Evolutionary conservation across 495 filamentous ascomycete species (phyloP).

Genomic region (Sabuloglossum arenarium): DNA sequence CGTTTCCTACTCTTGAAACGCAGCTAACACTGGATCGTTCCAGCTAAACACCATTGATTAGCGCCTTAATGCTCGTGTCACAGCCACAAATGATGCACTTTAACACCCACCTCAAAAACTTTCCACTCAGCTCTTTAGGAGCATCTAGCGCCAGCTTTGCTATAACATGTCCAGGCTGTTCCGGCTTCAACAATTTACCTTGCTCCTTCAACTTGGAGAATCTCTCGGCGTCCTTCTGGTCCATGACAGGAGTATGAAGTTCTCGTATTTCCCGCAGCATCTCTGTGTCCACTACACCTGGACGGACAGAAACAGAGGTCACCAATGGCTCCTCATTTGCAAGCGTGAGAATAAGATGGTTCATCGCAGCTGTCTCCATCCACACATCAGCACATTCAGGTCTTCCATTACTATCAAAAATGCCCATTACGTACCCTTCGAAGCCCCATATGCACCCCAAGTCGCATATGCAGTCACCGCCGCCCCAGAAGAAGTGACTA

Average conservation of each 20-base stretch:
- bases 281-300: constrained; percentile 76
- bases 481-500: constrained; percentile 63
- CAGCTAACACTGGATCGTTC: constrained; percentile 41
- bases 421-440: constrained; percentile 27
- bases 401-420: neutral
- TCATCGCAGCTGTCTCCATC: constrained; percentile 42
- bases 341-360: constrained; percentile 54
- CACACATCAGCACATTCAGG: neutral
- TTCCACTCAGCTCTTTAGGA: constrained; percentile 45
- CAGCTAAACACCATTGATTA: constrained; percentile 28
- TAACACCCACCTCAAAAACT: constrained; percentile 44
- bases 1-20: constrained; percentile 31
- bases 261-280: constrained; percentile 79
- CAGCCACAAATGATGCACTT: neutral
- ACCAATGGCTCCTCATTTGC: constrained; percentile 63
- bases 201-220: constrained; percentile 45
- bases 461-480: constrained; percentile 41
- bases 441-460: constrained; percentile 67
- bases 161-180: constrained; percentile 73
- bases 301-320: constrained; percentile 47
- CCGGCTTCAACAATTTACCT: constrained; percentile 55
- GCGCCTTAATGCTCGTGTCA: neutral
- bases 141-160: constrained; percentile 48
- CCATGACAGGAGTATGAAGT: constrained; percentile 41
- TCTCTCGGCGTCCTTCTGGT: constrained; percentile 38